Base-by-base conservation (phyloP, 805 yeast genomes). In the Metschnikowia lunata region DNA sequence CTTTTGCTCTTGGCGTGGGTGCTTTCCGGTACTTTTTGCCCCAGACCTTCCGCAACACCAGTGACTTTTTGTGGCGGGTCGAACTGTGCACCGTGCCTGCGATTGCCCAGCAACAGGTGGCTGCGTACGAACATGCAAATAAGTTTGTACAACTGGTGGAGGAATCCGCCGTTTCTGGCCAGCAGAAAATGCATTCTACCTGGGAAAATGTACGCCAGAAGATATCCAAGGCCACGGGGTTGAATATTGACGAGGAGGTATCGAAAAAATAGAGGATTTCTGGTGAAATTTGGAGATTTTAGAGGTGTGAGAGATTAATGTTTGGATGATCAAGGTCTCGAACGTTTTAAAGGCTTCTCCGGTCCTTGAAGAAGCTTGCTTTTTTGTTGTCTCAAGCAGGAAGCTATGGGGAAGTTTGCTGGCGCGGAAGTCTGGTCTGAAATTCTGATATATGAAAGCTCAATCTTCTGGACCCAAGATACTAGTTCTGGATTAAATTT, bases 11-110 rank as follows among this genome's bases (percentile, higher is more conserved):
- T 42, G 93, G 90, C 11, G 49, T 76, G 27, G 75, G 68, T 6
- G 80, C 91, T 0, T 86, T 88, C 66, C 77, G 71, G 47, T 73
- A 77, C 60, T 82, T 85, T 54, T 72, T 87, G 55, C 96, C 96
- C 13, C 64, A 73, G 40, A 88, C 96, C 0, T 86, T 78, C 55
- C 56, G 58, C 34, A 86, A 84, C 61, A 78, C 87, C 8, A 64
- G 75, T 11, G 62, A 66, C 7, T 78, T 82, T 55, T 64, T 76
- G 3, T 81, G 87, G 79, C 64, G 68, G 43, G 69, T 78, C 48
- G 93, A 88, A 62, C 66, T 78, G 58, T 63, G 74, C 26, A 69
- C 73, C 43, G 63, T 82, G 36, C 95, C 95, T 6, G 71, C 69
- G 33, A 60, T 88, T 30, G 88, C 90, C 11, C 61, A 73, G 36